Evolutionary conservation across 108 stramenopile species (phyloP).

Genomic region (Schizochytrium sp.): DNA sequence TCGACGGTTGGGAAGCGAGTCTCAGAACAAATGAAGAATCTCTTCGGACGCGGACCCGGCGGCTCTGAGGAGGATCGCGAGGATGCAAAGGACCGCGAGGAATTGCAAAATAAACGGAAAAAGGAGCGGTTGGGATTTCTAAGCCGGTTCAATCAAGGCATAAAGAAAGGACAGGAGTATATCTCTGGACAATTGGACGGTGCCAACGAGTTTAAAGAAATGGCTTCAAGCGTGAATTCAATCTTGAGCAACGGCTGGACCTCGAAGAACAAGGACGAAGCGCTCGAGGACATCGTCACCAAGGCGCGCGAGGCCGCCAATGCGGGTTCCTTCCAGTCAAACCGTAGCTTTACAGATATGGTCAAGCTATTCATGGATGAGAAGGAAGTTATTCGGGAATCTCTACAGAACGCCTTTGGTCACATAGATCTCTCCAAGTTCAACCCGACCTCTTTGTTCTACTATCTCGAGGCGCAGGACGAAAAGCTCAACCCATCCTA

Average conservation of each 20-base stretch:
- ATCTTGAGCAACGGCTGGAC: background rate
- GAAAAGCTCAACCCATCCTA: slow-evolving; percentile 63
- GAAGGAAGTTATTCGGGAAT: background rate
- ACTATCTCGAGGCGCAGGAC: slow-evolving; percentile 67
- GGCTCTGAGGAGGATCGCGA: background rate
- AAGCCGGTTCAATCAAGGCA: background rate
- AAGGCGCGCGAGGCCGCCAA: slow-evolving; percentile 9
- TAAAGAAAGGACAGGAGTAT: background rate
- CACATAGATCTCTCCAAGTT: slow-evolving; percentile 10
- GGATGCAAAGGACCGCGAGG: background rate
- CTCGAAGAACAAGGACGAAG: background rate
- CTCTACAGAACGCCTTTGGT: background rate
- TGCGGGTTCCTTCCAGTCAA: background rate
- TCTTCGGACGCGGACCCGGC: background rate
- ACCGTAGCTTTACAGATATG: background rate
- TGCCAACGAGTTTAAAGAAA: background rate
- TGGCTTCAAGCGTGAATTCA: background rate
- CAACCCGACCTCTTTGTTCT: slow-evolving; percentile 25
- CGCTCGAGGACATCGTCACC: background rate
- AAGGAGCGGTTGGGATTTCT: background rate
- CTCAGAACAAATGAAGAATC: background rate
- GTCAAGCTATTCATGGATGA: background rate
- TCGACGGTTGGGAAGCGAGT: background rate
- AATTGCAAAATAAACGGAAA: background rate
- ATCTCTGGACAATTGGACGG: background rate